Conservation (phyloP, 2,329 filamentous ascomycete genomes). For the Periconia sp. region DNA sequence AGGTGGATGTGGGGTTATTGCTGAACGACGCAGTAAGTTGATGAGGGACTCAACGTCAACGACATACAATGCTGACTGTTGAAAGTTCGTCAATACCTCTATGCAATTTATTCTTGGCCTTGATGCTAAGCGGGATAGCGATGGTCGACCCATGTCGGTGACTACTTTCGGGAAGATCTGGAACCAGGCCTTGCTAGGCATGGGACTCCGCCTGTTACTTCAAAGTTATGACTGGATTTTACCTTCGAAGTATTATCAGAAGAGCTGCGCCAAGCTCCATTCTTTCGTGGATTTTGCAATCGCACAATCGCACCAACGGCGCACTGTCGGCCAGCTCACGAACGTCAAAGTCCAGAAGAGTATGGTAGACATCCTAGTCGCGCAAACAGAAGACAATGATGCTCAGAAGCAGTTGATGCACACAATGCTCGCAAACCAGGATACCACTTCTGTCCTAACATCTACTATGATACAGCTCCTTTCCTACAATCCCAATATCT, state of each 20-base stretch:
- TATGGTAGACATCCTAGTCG: conserved; percentile 3
- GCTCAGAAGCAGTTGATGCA: conserved; percentile 5
- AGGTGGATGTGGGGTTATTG: conserved; percentile 4
- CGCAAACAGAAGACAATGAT: conserved; percentile 2
- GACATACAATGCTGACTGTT: conserved; percentile 1
- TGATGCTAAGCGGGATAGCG: background rate
- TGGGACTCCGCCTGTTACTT: conserved; percentile 4
- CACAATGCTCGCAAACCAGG: conserved; percentile 5
- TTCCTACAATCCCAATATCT: conserved; percentile 16
- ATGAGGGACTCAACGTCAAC: background rate
- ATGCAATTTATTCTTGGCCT: conserved; percentile 6
- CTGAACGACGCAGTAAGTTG: conserved; percentile 7
- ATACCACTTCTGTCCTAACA: conserved; percentile 5
- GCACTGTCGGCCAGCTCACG: background rate
- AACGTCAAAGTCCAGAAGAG: background rate
- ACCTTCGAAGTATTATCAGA: conserved; percentile 1
- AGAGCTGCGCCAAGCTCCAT: conserved; percentile 3
- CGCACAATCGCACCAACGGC: background rate
- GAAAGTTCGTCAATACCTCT: conserved; percentile 5
- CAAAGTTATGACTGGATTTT: background rate
- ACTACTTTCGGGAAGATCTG: conserved; percentile 6
- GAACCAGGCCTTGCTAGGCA: conserved; percentile 4
- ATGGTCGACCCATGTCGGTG: conserved; percentile 2
- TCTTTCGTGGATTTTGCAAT: conserved; percentile 9
- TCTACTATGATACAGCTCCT: too few species aligned